Percentiles rank a stretch among this genome's conserved stretches.
phyloP scores from a whole-genome alignment of 129 eudicot species.

The Lonicera japonica region DNA sequence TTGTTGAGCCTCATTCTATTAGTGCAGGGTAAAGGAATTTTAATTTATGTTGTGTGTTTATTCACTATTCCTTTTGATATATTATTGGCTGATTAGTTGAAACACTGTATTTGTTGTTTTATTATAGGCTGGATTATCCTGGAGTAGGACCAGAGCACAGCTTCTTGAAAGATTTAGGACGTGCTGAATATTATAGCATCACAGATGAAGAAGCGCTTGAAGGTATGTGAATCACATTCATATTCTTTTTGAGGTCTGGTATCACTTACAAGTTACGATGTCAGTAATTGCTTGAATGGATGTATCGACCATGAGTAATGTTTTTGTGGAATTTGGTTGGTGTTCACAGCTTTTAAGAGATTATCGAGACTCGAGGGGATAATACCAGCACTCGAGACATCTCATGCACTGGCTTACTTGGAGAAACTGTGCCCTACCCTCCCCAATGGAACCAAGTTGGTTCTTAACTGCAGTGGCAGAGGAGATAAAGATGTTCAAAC shows the following conservation, averaged over 20 bases:
- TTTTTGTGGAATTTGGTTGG: neutral
- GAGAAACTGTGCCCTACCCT: conserved; percentile 87
- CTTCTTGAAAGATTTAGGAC: conserved; percentile 78
- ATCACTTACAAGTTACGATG: no score
- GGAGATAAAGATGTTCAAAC: conserved; percentile 95
- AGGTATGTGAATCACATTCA: conserved; percentile 28
- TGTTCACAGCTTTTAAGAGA: conserved; percentile 67
- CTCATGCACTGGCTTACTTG: conserved; percentile 76
- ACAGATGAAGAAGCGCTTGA: conserved; percentile 82
- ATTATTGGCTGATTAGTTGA: neutral
- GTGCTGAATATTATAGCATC: conserved; percentile 75
- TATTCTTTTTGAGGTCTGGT: neutral
- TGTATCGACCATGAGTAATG: no score
- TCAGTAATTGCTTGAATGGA: no score
- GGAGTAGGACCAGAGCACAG: conserved; percentile 98
- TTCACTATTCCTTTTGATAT: neutral
- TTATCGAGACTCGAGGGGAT: conserved; percentile 79
- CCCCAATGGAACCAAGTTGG: conserved; percentile 70
- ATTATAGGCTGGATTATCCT: conserved; percentile 80
- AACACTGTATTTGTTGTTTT: neutral
- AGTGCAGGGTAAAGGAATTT: conserved; percentile 69
- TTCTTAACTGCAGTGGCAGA: conserved; percentile 86
- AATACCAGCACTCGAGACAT: conserved; percentile 83
- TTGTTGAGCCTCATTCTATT: conserved; percentile 88
- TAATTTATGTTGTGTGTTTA: neutral